Evolutionary conservation across 495 filamentous ascomycete species (phyloP).

Genomic region (Aspergillus cavernicola): DNA sequence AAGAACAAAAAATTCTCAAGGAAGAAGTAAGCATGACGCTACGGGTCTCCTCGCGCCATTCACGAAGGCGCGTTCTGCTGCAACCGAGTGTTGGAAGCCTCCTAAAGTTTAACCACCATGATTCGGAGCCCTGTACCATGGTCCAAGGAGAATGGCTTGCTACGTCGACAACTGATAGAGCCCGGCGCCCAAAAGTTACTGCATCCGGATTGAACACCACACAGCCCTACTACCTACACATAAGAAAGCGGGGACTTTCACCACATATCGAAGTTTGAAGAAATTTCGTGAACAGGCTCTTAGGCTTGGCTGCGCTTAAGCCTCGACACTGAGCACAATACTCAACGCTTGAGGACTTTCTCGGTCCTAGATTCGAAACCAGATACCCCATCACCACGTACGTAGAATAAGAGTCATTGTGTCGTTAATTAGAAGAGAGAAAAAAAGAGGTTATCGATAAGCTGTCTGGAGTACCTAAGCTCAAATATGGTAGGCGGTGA

Average conservation of each 20-base stretch:
- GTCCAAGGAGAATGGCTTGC: too few species aligned
- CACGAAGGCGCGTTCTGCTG: background rate
- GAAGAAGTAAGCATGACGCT: constrained; percentile 23
- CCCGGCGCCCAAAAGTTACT: too few species aligned
- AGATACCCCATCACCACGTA: background rate
- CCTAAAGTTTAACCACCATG: too few species aligned
- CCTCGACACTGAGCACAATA: background rate
- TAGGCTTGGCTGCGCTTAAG: background rate
- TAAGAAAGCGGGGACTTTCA: too few species aligned
- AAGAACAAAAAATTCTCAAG: constrained; percentile 30
- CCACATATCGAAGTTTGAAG: background rate
- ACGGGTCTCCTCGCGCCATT: too few species aligned
- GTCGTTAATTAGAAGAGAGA: background rate
- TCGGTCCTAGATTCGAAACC: background rate
- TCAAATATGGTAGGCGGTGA: constrained; percentile 6
- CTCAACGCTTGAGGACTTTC: background rate
- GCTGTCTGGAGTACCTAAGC: background rate
- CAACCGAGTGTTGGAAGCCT: too few species aligned
- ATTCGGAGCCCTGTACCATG: too few species aligned
- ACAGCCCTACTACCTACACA: too few species aligned
- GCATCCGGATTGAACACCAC: too few species aligned
- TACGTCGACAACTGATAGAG: too few species aligned
- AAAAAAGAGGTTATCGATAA: background rate
- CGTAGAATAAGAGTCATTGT: background rate
- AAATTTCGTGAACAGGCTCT: too few species aligned